A percentile compares a stretch with the other conserved stretches of the same genome.
These are phyloP conservation scores for Adansonia grandidieri DNA, from an alignment of 441 rosid genomes.

Conservation along the genomic window DNA sequence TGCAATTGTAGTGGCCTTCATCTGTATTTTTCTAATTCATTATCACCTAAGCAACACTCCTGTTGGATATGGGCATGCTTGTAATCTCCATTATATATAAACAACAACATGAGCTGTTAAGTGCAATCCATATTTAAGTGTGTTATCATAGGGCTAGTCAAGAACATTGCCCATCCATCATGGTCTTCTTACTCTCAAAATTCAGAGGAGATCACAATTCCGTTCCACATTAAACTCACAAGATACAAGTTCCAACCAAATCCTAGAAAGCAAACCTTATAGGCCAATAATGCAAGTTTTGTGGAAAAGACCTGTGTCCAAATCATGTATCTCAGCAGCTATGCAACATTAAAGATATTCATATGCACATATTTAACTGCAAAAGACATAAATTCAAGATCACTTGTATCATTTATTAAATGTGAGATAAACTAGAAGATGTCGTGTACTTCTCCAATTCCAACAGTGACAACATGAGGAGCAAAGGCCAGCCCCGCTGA, in stretches of 20 bases:
- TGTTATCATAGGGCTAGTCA: neutral
- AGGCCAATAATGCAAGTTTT: neutral
- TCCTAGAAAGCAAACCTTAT: neutral
- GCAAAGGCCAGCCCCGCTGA: conserved; percentile 97
- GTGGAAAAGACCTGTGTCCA: neutral
- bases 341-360: neutral
- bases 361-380: neutral
- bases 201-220: neutral
- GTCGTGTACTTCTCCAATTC: conserved; percentile 77
- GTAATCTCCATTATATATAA: neutral
- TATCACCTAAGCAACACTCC: neutral
- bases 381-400: neutral
- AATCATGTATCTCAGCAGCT: neutral
- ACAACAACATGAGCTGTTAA: neutral
- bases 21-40: neutral
- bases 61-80: neutral
- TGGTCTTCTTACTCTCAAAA: neutral
- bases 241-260: conserved; percentile 1
- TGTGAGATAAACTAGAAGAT: conserved; percentile 1
- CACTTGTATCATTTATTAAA: neutral
- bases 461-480: conserved; percentile 82
- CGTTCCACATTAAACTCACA: neutral
- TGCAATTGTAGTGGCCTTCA: neutral
- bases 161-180: neutral
- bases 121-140: neutral